Evolutionary conservation across 2,329 filamentous ascomycete species (phyloP).

Genomic region (Ophiocordyceps australis): DNA sequence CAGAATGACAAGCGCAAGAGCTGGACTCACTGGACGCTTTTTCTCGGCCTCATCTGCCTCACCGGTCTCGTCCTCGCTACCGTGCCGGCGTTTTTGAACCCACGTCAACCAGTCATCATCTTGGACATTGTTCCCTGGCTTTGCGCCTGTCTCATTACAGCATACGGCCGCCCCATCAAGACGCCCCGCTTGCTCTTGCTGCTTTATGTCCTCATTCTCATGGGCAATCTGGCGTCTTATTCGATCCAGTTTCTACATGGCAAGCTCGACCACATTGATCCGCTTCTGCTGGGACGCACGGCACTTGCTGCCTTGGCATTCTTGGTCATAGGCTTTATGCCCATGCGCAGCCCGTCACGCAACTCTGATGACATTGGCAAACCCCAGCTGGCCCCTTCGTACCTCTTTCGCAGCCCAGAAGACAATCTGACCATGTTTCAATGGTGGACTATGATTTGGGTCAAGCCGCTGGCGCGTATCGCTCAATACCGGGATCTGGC

Average conservation of each 20-base stretch:
- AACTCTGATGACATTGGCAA: conserved; percentile 13
- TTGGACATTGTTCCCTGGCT: conserved; percentile 21
- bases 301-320: conserved; percentile 9
- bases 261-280: conserved; percentile 5
- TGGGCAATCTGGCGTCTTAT: conserved; percentile 11
- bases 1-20: conserved; percentile 7
- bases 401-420: conserved; percentile 48
- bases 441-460: conserved; percentile 75
- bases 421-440: conserved; percentile 67
- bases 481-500: conserved; percentile 49
- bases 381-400: conserved; percentile 8
- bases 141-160: conserved; percentile 15
- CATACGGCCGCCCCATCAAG: conserved; percentile 18
- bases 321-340: conserved; percentile 16
- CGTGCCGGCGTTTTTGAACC: conserved; percentile 10
- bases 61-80: conserved; percentile 16
- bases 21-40: conserved; percentile 21
- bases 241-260: conserved; percentile 12
- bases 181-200: conserved; percentile 20
- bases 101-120: conserved; percentile 8
- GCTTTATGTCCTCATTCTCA: conserved; percentile 17
- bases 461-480: conserved; percentile 50
- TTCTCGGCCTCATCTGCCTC: conserved; percentile 13
- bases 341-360: conserved; percentile 16
- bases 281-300: conserved; percentile 7